Percentiles rank a stretch among this genome's conserved stretches.
Conservation (phyloP, 148 eudicot species). For the Spergularia bocconei region DNA sequence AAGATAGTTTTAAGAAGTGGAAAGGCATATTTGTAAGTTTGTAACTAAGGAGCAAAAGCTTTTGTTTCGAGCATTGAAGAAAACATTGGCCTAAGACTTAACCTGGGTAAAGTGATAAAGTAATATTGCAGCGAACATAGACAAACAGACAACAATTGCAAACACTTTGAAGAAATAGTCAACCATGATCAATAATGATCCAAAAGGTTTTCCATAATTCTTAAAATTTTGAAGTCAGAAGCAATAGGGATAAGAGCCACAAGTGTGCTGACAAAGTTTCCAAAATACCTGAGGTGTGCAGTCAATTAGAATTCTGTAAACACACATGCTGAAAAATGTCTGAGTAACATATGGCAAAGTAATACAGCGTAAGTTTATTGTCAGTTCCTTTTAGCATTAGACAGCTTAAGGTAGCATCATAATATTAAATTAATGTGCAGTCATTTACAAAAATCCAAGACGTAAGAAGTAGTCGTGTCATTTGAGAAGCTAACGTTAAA, state of each 20-base stretch:
- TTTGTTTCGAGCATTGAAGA: neutral
- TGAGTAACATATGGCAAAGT: too few relatives aligned
- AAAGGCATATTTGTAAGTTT: neutral
- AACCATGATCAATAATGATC: too few relatives aligned
- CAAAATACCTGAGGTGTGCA: neutral
- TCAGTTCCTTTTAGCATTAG: too few relatives aligned
- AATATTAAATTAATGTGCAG: neutral
- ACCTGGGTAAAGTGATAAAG: neutral
- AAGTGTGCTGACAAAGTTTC: neutral
- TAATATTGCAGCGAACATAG: neutral
- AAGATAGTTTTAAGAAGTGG: neutral
- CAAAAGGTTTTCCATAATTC: too few relatives aligned
- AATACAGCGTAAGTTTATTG: too few relatives aligned
- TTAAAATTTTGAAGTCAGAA: neutral
- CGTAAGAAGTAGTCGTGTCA: neutral
- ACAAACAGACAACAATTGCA: neutral
- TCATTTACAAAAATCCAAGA: neutral
- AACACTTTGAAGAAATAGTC: neutral
- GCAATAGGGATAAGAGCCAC: neutral
- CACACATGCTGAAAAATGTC: neutral
- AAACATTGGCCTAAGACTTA: neutral
- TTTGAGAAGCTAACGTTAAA: neutral
- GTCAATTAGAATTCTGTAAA: neutral
- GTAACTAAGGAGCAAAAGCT: constrained; percentile 4
- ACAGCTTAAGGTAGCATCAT: too few relatives aligned